A percentile compares a stretch with the other conserved stretches of the same genome.
Evolutionary conservation across 1,284 basidiomycete genomes (phyloP).

Genomic region (Vanrija humicola): DNA sequence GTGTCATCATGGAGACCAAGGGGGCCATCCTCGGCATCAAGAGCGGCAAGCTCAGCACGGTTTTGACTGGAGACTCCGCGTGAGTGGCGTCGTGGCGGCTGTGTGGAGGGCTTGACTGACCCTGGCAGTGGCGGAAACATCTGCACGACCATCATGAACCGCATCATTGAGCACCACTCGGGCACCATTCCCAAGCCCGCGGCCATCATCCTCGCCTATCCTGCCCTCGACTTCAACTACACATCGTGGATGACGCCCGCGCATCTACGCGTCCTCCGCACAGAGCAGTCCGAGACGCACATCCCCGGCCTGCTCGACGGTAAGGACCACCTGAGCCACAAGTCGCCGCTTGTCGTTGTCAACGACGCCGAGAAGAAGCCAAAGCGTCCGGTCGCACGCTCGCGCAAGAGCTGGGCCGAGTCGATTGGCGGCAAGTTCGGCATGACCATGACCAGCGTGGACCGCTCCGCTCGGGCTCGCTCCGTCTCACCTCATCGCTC

Average conservation of each 20-base stretch:
- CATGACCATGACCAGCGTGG: constrained; percentile 2
- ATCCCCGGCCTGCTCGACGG: constrained; percentile 64
- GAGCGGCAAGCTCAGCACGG: constrained; percentile 66
- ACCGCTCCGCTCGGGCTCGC: not conserved
- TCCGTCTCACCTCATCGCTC: not conserved
- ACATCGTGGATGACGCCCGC: constrained; percentile 94
- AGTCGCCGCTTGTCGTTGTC: constrained; percentile 83
- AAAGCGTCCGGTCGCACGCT: constrained; percentile 3
- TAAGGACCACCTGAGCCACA: constrained; percentile 82
- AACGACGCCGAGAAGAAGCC: constrained; percentile 54
- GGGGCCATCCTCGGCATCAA: constrained; percentile 72
- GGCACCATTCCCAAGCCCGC: constrained; percentile 58
- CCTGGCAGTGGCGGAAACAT: constrained; percentile 71
- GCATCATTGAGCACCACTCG: constrained; percentile 67
- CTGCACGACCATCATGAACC: constrained; percentile 74
- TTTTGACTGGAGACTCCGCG: constrained; percentile 89
- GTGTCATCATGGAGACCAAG: constrained; percentile 71
- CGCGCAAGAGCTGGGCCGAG: constrained; percentile 52
- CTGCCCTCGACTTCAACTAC: constrained; percentile 87
- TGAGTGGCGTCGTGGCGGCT: constrained; percentile 51
- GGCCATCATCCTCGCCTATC: constrained; percentile 71
- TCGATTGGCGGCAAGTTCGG: constrained; percentile 40
- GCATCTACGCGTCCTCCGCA: constrained; percentile 73
- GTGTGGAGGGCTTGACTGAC: not conserved
- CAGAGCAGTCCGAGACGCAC: constrained; percentile 67